Evolutionary conservation across 2,329 filamentous ascomycete genomes (phyloP).

Genomic region (Plenodomus biglobosus): DNA sequence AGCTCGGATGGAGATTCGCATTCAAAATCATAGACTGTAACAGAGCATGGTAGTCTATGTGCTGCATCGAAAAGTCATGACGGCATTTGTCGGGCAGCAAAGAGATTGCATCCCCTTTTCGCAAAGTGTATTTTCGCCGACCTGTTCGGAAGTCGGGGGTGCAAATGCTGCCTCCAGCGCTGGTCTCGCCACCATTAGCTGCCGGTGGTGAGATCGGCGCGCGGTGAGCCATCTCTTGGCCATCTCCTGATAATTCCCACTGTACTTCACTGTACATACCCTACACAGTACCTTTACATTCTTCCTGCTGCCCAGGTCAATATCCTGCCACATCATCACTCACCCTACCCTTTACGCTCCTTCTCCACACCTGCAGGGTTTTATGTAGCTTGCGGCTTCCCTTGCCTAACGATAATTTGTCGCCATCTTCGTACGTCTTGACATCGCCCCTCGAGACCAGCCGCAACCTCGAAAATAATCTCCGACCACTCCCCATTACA

Average conservation of each 20-base stretch:
- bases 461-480: neutral
- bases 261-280: too few species aligned
- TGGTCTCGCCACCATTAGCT: constrained; percentile 25
- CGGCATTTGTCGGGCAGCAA: constrained; percentile 1
- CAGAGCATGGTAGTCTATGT: too few species aligned
- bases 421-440: constrained; percentile 2
- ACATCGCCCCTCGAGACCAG: neutral
- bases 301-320: neutral
- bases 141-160: constrained; percentile 15
- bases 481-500: neutral
- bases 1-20: neutral
- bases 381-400: neutral
- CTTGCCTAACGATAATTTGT: neutral
- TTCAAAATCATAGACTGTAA: neutral
- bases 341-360: constrained; percentile 19
- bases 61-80: neutral
- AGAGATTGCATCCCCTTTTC: constrained; percentile 17
- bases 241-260: constrained; percentile 22
- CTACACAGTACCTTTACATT: constrained; percentile 8
- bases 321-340: constrained; percentile 1
- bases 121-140: constrained; percentile 5
- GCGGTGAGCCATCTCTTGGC: constrained; percentile 15
- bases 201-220: constrained; percentile 20
- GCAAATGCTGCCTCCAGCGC: constrained; percentile 12
- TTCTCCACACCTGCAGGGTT: constrained; percentile 5